Percentiles rank a stretch among this genome's conserved stretches.
These are phyloP conservation scores for Corymbia calophylla DNA, from an alignment of 441 rosid species.

Conservation along the genomic window DNA sequence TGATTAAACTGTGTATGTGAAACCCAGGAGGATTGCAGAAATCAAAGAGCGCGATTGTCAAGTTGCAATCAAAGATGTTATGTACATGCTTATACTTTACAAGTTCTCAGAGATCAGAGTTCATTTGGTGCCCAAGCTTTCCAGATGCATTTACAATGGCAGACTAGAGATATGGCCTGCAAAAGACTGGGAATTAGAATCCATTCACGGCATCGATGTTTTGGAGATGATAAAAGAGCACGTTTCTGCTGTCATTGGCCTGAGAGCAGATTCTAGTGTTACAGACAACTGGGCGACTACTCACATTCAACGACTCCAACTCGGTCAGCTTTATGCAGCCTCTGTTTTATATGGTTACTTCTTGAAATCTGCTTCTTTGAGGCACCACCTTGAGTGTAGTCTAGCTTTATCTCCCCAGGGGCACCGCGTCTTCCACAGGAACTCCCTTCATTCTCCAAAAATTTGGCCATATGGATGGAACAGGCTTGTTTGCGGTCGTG, in stretches of 20 bases:
- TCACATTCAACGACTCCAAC: conserved; percentile 38
- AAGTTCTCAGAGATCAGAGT: conserved; percentile 83
- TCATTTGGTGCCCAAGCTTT: conserved; percentile 77
- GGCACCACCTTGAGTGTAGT: conserved; percentile 56
- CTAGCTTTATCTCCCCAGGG: conserved; percentile 22
- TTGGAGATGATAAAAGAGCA: conserved; percentile 74
- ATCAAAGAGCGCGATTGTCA: conserved; percentile 55
- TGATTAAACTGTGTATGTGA: conserved; percentile 6
- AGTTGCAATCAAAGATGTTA: conserved; percentile 76
- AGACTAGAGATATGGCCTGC: conserved; percentile 83
- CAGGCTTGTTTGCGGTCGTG: conserved; percentile 33
- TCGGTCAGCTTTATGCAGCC: conserved; percentile 47
- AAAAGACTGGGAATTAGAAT: conserved; percentile 86
- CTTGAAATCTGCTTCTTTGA: conserved; percentile 68
- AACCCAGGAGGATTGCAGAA: conserved; percentile 70
- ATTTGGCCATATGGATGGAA: conserved; percentile 15
- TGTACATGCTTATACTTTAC: conserved; percentile 69
- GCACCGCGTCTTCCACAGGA: conserved; percentile 10
- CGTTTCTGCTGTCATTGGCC: conserved; percentile 61
- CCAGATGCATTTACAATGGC: conserved; percentile 65
- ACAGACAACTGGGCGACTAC: conserved; percentile 79
- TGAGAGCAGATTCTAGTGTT: conserved; percentile 66
- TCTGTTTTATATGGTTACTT: conserved; percentile 85
- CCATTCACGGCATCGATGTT: conserved; percentile 54
- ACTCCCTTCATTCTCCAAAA: conserved; percentile 28